A percentile compares a stretch with the other conserved stretches of the same genome.
phyloP scores from a whole-genome alignment of 208 protist species.

The Crithidia mellificae region DNA sequence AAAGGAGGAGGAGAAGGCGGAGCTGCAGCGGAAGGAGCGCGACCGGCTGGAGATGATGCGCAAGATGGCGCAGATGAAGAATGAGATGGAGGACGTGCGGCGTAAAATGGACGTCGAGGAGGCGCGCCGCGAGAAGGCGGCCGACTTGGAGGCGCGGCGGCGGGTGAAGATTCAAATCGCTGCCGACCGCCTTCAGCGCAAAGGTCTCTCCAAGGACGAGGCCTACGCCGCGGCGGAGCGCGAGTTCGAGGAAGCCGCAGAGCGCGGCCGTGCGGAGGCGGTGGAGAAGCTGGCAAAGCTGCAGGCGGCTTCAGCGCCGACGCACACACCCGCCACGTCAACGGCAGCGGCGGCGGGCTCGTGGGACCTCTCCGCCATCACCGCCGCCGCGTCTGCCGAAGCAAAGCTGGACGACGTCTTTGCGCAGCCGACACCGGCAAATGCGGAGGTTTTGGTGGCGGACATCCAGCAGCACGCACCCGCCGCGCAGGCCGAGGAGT shows the following conservation, averaged over 20 bases:
- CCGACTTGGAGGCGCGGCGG: constrained; percentile 51
- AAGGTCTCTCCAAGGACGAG: constrained; percentile 56
- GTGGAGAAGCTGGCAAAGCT: constrained; percentile 24
- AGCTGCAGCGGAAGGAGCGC: constrained; percentile 58
- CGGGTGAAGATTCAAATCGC: constrained; percentile 70
- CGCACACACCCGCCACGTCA: not conserved
- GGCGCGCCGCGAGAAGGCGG: constrained; percentile 53
- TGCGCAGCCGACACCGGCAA: constrained; percentile 16
- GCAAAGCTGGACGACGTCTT: constrained; percentile 38
- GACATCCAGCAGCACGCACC: constrained; percentile 29
- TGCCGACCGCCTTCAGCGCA: constrained; percentile 65
- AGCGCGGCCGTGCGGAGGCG: constrained; percentile 41
- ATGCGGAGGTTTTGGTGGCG: constrained; percentile 33
- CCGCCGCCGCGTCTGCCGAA: constrained; percentile 10
- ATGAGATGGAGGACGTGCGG: constrained; percentile 53
- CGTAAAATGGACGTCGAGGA: constrained; percentile 53
- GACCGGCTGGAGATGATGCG: constrained; percentile 64
- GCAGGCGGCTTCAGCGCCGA: not conserved
- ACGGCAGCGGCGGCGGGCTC: not conserved
- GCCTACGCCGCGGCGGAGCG: constrained; percentile 42
- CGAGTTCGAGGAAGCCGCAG: constrained; percentile 53
- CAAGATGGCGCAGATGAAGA: constrained; percentile 55
- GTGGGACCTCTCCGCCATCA: constrained; percentile 49
- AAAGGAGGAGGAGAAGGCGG: constrained; percentile 51
- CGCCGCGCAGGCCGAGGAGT: constrained; percentile 25